Evolutionary conservation across 2,329 filamentous ascomycete genomes (phyloP).

Genomic region (Microthyrium microscopicum): DNA sequence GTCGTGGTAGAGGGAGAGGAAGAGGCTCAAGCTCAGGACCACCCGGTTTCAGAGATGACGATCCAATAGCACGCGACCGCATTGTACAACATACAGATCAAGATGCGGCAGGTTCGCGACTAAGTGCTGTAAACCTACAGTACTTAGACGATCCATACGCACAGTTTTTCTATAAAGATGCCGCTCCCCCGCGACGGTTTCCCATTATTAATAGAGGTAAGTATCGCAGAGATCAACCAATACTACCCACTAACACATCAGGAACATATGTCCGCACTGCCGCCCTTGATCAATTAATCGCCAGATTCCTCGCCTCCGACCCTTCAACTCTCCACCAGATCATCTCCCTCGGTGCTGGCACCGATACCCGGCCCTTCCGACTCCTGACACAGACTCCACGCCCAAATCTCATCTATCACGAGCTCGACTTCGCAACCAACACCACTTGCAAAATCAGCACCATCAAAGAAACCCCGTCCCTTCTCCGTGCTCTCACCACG

Average conservation of each 20-base stretch:
- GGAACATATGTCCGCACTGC: constrained; percentile 86
- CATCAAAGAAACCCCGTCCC: constrained; percentile 17
- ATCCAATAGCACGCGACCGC: constrained; percentile 39
- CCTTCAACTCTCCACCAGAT: constrained; percentile 47
- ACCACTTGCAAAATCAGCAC: constrained; percentile 45
- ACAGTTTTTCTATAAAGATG: constrained; percentile 43
- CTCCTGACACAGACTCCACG: constrained; percentile 37
- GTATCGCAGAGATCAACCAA: constrained; percentile 10
- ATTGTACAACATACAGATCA: constrained; percentile 79
- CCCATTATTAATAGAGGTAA: constrained; percentile 89
- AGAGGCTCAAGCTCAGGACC: constrained; percentile 10
- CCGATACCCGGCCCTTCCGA: constrained; percentile 76
- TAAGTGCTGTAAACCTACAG: constrained; percentile 73
- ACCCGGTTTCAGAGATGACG: constrained; percentile 18
- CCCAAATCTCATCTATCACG: constrained; percentile 56
- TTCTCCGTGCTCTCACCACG: constrained; percentile 14
- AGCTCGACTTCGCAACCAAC: constrained; percentile 73
- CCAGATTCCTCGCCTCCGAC: constrained; percentile 45
- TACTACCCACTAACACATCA: constrained; percentile 19
- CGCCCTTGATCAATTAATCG: constrained; percentile 63
- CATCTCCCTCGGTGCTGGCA: constrained; percentile 81
- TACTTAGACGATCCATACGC: constrained; percentile 78
- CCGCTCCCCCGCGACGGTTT: constrained; percentile 47
- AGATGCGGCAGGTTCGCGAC: constrained; percentile 73
- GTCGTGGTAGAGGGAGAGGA: constrained; percentile 15